Base-by-base conservation (phyloP, 2,329 filamentous ascomycete genomes). In the Cytospora mali region DNA sequence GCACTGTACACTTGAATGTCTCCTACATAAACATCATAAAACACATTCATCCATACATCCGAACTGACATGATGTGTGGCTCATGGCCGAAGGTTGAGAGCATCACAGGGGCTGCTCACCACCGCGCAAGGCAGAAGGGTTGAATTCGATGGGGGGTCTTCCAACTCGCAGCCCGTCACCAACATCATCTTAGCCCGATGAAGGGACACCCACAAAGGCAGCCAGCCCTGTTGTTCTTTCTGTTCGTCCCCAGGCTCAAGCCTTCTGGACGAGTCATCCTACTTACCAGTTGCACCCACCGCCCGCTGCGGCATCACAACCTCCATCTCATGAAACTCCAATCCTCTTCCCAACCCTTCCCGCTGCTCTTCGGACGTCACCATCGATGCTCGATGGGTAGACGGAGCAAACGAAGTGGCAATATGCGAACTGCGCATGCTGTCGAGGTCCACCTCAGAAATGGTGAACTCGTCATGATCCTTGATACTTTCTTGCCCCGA, bases 361-460 rank as follows among this genome's bases (percentile, higher is more conserved):
- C 54, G 16, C 23, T 58, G 28, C 11, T 21, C 56, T 6, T 53
- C 56, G 6, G 63, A 54, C 11, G 61, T 33, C 27, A 49, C 51
- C 13, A 48, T 46, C 39, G 63, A 65, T 4, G 18, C 52, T 13
- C 61, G n/a, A 3, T 65, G 60, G 16, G 63, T 46, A 9, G 60
- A 63, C 11, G 61, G 33, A 27, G 63, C 63, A 16, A 63, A 62
- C 21, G 60, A 57, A 6, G 63, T 54, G 29, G 56, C 61, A 21
- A 59, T 14, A 13, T 53, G 60, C 23, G 59, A 65, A 5, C 55
- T 65, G 50, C 63, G 61, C 29, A 52, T 56, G 14, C 55, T 54
- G 39, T 62, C 61, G 28, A 60, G 21, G 13, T 62, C 63, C 28
- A 54, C 61, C 29, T 65, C 63, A 21, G 63, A 65, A 48, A 65